phyloP scores from a whole-genome alignment of 2,329 filamentous ascomycete genomes.

The Fusarium sp. region DNA sequence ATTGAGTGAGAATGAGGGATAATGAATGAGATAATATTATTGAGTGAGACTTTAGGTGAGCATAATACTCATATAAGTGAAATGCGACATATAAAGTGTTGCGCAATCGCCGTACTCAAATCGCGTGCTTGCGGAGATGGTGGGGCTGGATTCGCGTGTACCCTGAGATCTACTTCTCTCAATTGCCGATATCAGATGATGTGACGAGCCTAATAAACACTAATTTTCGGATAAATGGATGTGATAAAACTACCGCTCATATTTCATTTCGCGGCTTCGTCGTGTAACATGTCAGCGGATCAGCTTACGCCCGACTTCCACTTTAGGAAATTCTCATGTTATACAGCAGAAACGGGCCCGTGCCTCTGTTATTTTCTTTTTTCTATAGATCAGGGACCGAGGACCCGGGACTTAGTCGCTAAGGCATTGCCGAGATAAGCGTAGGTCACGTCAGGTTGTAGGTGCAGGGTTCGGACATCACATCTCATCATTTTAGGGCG shows the following conservation, averaged over 20 bases:
- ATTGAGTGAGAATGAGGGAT: background rate
- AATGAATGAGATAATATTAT: background rate
- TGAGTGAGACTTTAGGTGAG: background rate
- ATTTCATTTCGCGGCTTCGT: background rate
- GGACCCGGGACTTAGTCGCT: background rate
- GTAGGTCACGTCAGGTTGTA: background rate
- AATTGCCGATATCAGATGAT: background rate
- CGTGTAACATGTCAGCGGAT: background rate
- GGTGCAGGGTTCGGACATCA: background rate
- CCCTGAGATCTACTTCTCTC: background rate
- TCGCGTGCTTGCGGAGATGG: conserved; percentile 14
- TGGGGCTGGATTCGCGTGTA: background rate
- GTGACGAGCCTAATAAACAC: background rate
- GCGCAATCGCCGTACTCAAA: background rate
- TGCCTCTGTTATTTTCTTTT: background rate
- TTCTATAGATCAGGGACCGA: background rate
- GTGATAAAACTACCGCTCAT: no score
- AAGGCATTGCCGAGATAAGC: background rate
- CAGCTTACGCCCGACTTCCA: background rate
- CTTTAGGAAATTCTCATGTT: background rate
- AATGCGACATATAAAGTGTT: background rate
- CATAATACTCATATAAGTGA: background rate
- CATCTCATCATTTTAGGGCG: background rate
- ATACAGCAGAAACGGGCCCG: background rate
- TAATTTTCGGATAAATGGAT: background rate